Evolutionary conservation across 768 basidiomycete species (phyloP), one percentile per base, ranked within the genome.

Genomic region (Naganishia friedmannii): DNA sequence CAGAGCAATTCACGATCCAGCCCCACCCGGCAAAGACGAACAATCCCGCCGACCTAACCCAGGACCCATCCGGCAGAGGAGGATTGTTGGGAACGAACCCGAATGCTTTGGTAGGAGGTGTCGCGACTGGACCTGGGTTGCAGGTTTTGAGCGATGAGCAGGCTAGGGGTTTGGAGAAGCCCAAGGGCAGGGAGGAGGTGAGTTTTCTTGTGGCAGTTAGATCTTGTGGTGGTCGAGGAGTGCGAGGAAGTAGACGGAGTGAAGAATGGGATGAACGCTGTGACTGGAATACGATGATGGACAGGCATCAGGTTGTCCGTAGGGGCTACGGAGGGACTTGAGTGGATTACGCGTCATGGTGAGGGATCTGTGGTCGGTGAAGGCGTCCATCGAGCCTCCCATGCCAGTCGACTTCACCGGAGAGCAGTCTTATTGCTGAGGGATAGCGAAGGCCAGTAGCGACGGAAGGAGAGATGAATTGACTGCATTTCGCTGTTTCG

Each of bases 11-110:
- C 76, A 74, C 72, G 57, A 81, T 79, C 77, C 80, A 77, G 60
- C 80, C 80, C 42, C 80, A 81, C 70, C 80, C 80, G 34, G 80
- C 80, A 39, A 81, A 77, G 72, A 77, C 75, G 68, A 81, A 81
- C 68, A 77, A 81, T 73, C 80, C 80, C 3, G 54, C 80, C 32
- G 79, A 80, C 69, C 75, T 80, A 13, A 28, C 12, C 23, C 58
- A 45, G 10, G 58, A 60, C 68, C 56, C 68, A 19, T 48, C 37
- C 17, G 67, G 13, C n/a, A n/a, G 73, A 28, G 77, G 77, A 28
- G 80, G 80, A 31, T 73, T 81, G 3, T 3, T 42, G 46, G 66
- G 68, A 21, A 72, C 73, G n/a, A 70, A 70, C 21, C 76, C 77
- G 48, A 79, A 79, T 54, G 79, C 78, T 7, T 76, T 76, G 67